These are phyloP conservation scores for Botrytis byssoidea DNA, from an alignment of 2,329 filamentous ascomycete genomes.

Conservation along the genomic window DNA sequence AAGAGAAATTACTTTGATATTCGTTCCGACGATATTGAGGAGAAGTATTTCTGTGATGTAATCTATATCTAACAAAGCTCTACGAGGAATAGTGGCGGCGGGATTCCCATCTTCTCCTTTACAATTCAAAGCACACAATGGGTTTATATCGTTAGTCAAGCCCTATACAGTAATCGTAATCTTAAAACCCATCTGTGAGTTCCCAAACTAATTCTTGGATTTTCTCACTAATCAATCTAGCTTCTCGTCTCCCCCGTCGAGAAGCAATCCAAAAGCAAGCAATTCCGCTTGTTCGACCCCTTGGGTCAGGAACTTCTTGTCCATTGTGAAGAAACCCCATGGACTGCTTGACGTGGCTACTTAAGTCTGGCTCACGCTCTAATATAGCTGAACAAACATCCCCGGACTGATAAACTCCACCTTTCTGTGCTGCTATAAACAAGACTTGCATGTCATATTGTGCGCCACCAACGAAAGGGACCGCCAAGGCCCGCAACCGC, in stretches of 20 bases:
- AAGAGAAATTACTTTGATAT: not conserved
- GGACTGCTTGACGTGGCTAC: not conserved
- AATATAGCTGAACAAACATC: not conserved
- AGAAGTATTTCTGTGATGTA: not conserved
- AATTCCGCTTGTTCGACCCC: slow-evolving; percentile 1
- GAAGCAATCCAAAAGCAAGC: not conserved
- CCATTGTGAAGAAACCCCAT: not conserved
- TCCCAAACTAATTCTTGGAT: not conserved
- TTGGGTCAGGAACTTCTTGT: slow-evolving; percentile 1
- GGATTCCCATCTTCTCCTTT: not conserved
- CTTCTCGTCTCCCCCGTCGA: not conserved
- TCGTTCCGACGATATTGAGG: not conserved
- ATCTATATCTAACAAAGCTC: not conserved
- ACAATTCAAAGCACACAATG: not conserved
- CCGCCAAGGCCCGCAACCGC: not conserved
- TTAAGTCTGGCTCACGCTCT: not conserved
- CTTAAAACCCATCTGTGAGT: not conserved
- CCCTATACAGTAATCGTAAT: not conserved
- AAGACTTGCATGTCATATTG: slow-evolving; percentile 3
- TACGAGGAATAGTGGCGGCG: not conserved
- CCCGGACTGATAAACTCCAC: not conserved
- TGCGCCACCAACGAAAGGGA: not conserved
- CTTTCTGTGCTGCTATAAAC: slow-evolving; percentile 1
- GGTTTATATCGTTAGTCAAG: not conserved
- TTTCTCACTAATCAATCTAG: not conserved